These are phyloP conservation scores for Claviceps pazoutovae DNA, from an alignment of 2,329 filamentous ascomycete genomes.

Conservation along the genomic window DNA sequence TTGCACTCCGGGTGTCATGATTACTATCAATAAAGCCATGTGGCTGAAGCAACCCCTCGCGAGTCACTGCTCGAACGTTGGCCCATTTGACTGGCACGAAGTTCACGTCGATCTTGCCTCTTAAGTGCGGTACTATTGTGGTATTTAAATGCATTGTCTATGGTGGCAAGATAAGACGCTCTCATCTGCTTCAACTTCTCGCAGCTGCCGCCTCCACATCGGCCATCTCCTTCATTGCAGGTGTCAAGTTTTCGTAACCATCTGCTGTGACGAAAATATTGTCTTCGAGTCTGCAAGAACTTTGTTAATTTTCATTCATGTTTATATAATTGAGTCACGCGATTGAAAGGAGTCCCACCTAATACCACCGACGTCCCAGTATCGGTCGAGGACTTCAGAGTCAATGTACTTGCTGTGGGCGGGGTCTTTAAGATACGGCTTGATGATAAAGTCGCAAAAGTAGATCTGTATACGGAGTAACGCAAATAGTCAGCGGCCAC, in stretches of 20 bases:
- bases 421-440: conserved; percentile 61
- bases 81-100: too few relatives aligned
- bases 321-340: background rate
- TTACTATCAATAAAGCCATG: too few relatives aligned
- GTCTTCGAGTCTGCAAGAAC: conserved; percentile 40
- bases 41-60: too few relatives aligned
- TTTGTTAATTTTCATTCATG: background rate
- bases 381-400: conserved; percentile 54
- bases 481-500: conserved; percentile 3
- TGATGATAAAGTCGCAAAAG: conserved; percentile 81
- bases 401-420: conserved; percentile 67
- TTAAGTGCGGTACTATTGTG: too few relatives aligned
- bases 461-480: conserved; percentile 47
- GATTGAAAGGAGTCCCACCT: conserved; percentile 28
- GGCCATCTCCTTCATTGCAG: conserved; percentile 52
- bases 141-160: background rate
- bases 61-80: too few relatives aligned
- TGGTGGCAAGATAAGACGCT: background rate
- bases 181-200: background rate
- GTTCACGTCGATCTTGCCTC: too few relatives aligned
- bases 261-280: conserved; percentile 58
- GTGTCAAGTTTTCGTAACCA: conserved; percentile 60
- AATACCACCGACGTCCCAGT: conserved; percentile 71
- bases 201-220: conserved; percentile 35
- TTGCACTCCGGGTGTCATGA: too few relatives aligned